These are phyloP conservation scores for Daucus carota DNA, from an alignment of 129 eudicot species.

Conservation along the genomic window DH1_v3.0 NC_030388.2:21525501-21526000, in stretches of 20 bases:
- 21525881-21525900: slow-evolving; percentile 30
- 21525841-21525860: slow-evolving; percentile 6
- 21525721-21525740: slow-evolving; percentile 78
- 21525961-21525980: slow-evolving; percentile 76
- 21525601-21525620: background rate
- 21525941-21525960: slow-evolving; percentile 78
- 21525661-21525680: slow-evolving; percentile 84
- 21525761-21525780: slow-evolving; percentile 46
- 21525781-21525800: slow-evolving; percentile 88
- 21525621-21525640: background rate
- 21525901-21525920: slow-evolving; percentile 64
- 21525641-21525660: slow-evolving; percentile 47
- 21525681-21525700: slow-evolving; percentile 94
- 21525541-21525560: background rate
- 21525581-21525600: background rate
- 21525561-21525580: background rate
- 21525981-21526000: slow-evolving; percentile 70
- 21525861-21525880: background rate
- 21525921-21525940: slow-evolving; percentile 88
- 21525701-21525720: slow-evolving; percentile 40
- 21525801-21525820: slow-evolving; percentile 55
- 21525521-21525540: background rate
- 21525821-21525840: slow-evolving; percentile 40
- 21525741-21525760: slow-evolving; percentile 81
- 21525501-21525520: background rate